These are phyloP conservation scores for Globisporangium rhizosaccharum DNA, from an alignment of 352 stramenopile species.

Conservation along the genomic window DNA sequence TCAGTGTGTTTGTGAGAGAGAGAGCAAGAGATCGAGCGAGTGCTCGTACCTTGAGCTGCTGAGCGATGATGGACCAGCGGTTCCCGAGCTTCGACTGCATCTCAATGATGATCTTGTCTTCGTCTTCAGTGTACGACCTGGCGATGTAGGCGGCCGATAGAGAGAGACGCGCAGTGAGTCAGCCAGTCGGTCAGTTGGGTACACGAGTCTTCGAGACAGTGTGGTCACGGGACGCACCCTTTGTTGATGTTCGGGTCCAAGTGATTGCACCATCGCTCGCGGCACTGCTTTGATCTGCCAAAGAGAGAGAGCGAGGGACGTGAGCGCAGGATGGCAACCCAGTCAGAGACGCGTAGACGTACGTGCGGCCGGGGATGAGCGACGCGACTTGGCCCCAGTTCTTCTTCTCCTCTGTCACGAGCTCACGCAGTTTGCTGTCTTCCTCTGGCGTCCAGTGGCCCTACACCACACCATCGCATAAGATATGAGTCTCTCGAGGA, in stretches of 20 bases:
- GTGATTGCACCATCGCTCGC: conserved; percentile 91
- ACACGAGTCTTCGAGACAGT: not conserved
- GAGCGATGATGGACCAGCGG: conserved; percentile 90
- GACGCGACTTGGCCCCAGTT: conserved; percentile 89
- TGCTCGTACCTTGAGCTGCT: conserved; percentile 75
- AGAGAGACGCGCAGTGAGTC: not conserved
- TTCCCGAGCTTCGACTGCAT: conserved; percentile 91
- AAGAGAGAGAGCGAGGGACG: not conserved
- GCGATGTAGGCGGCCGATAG: not conserved
- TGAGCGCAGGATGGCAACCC: not conserved
- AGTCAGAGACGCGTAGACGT: conserved; percentile 7
- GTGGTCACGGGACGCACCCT: conserved; percentile 38
- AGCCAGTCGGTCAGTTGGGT: not conserved
- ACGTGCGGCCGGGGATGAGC: conserved; percentile 81
- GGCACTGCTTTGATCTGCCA: conserved; percentile 89
- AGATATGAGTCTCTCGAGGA: too few relatives aligned
- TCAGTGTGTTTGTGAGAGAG: not conserved
- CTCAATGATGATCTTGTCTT: conserved; percentile 91
- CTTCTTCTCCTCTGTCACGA: conserved; percentile 84
- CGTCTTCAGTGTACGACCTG: conserved; percentile 84
- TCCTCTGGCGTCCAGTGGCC: conserved; percentile 91
- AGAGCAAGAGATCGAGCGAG: not conserved
- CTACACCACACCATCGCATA: conserved; percentile 23
- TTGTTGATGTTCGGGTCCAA: conserved; percentile 92
- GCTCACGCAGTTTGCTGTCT: conserved; percentile 76